Conservation (phyloP, 1,284 basidiomycete species). For the Fistulinella cinereoalba region DNA sequence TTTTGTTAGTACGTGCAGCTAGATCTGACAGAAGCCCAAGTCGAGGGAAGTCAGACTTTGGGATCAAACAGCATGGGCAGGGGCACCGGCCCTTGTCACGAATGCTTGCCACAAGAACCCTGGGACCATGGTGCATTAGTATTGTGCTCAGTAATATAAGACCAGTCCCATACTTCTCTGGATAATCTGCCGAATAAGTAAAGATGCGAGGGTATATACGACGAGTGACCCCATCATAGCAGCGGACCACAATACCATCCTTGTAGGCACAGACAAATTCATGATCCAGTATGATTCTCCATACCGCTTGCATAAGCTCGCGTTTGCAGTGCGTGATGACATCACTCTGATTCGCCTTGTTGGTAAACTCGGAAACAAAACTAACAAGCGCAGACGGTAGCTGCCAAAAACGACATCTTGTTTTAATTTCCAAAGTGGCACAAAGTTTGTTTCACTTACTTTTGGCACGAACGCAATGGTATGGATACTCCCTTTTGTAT, state of each 20-base stretch:
- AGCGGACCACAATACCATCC: constrained; percentile 19
- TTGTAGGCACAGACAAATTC: neutral
- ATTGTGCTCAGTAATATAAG: no score
- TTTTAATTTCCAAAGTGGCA: no score
- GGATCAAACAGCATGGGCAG: constrained; percentile 28
- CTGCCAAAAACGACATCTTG: neutral
- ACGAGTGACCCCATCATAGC: constrained; percentile 25
- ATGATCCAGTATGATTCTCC: neutral
- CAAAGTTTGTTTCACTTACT: neutral
- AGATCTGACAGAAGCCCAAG: constrained; percentile 20
- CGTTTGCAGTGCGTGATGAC: neutral
- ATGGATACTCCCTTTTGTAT: constrained; percentile 17
- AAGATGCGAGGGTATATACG: constrained; percentile 33
- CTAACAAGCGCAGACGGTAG: neutral
- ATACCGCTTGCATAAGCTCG: neutral
- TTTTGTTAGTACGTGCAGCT: constrained; percentile 2
- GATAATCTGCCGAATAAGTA: constrained; percentile 37
- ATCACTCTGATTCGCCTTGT: neutral
- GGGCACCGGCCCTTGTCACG: constrained; percentile 20
- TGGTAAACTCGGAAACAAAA: neutral
- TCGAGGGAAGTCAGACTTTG: constrained; percentile 8
- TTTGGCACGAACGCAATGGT: constrained; percentile 31
- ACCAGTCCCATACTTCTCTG: constrained; percentile 40
- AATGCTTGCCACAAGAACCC: constrained; percentile 26
- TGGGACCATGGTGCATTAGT: no score